Conservation (phyloP, 352 stramenopile species). For the Phytopythium mirpurense region DNA sequence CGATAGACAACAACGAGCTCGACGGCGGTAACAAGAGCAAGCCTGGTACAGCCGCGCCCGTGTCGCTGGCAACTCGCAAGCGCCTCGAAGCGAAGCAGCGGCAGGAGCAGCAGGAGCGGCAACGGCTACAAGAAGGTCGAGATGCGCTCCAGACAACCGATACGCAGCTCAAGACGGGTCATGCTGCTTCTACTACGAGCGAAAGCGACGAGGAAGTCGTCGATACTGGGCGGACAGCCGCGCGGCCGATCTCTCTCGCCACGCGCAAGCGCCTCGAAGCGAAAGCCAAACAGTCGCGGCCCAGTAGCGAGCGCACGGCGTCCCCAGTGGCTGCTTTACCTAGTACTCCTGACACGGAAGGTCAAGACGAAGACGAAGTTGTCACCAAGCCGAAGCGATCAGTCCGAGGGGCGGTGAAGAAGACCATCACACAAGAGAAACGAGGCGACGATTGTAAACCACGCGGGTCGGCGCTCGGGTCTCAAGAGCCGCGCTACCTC, state of each 20-base stretch:
- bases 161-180: not conserved
- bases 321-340: not conserved
- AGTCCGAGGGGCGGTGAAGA: constrained; percentile 8
- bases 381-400: not conserved
- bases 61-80: constrained; percentile 35
- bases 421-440: not conserved
- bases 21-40: constrained; percentile 7
- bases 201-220: not conserved
- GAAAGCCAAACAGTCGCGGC: constrained; percentile 33
- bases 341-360: not conserved
- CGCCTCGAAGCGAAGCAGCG: constrained; percentile 44
- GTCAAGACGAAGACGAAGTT: not conserved
- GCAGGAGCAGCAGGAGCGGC: constrained; percentile 11
- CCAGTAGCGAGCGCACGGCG: not conserved
- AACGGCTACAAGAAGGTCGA: constrained; percentile 9
- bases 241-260: constrained; percentile 10
- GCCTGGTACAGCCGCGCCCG: not conserved
- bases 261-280: constrained; percentile 63
- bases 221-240: not conserved
- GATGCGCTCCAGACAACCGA: too few species aligned
- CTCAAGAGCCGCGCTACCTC: constrained; percentile 66
- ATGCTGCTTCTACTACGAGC: not conserved
- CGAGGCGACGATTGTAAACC: constrained; percentile 10
- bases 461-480: constrained; percentile 14
- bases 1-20: constrained; percentile 21